Evolutionary conservation across 2,329 filamentous ascomycete species (phyloP).

Genomic region (Cladosporium colombiae): DNA sequence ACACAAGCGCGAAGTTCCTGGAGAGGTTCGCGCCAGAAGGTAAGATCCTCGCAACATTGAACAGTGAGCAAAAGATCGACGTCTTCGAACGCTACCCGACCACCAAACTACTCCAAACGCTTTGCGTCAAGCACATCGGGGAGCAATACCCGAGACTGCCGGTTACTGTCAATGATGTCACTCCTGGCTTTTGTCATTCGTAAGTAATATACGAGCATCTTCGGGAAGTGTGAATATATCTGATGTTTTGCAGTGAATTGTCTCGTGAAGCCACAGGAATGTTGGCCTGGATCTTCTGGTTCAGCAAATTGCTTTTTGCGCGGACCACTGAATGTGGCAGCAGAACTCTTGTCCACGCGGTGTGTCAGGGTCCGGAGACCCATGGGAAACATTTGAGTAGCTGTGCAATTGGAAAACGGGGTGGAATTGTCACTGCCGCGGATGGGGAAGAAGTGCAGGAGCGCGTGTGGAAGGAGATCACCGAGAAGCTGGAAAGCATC

Average conservation of each 20-base stretch:
- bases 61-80: constrained; percentile 36
- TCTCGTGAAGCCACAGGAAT: not conserved
- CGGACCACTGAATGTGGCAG: constrained; percentile 44
- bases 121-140: constrained; percentile 44
- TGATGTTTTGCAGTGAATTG: not conserved
- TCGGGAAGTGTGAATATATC: not conserved
- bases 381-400: constrained; percentile 6
- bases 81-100: constrained; percentile 41
- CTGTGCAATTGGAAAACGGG: constrained; percentile 24
- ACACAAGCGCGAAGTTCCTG: constrained; percentile 34
- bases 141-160: constrained; percentile 26
- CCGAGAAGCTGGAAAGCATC: constrained; percentile 42
- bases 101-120: constrained; percentile 49
- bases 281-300: constrained; percentile 5
- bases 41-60: constrained; percentile 39
- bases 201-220: not conserved
- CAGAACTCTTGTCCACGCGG: constrained; percentile 43
- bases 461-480: constrained; percentile 45
- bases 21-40: constrained; percentile 35
- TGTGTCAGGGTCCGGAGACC: constrained; percentile 19
- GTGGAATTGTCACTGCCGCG: constrained; percentile 38
- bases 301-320: constrained; percentile 33
- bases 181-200: constrained; percentile 53
- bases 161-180: constrained; percentile 52
- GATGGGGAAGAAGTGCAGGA: constrained; percentile 40